phyloP scores from a whole-genome alignment of 1,284 basidiomycete species.

The Sutorius eximius region DNA sequence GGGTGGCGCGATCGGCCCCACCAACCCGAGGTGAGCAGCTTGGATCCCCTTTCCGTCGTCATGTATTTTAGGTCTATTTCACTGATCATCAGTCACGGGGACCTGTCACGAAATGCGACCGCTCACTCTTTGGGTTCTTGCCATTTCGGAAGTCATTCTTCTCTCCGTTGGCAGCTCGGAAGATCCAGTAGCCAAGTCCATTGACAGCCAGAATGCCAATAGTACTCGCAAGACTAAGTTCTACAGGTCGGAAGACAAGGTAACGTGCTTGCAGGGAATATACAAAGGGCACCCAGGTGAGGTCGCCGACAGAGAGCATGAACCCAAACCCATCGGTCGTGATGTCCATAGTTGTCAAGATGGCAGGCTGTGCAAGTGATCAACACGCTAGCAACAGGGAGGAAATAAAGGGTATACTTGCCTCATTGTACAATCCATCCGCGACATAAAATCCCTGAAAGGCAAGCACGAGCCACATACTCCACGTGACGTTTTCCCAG shows the following conservation, averaged over 20 bases:
- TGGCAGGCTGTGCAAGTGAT: conserved; percentile 54
- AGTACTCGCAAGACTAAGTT: conserved; percentile 70
- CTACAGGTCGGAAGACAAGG: conserved; percentile 84
- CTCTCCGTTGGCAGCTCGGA: conserved; percentile 86
- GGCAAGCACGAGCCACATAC: conserved; percentile 85
- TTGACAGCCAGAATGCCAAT: conserved; percentile 69
- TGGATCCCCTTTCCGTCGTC: conserved; percentile 84
- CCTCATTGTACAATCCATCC: conserved; percentile 90
- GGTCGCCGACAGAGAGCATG: conserved; percentile 95
- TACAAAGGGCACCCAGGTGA: conserved; percentile 93
- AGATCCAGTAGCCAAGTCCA: conserved; percentile 86
- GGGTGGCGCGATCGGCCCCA: conserved; percentile 96
- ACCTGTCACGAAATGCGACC: neutral
- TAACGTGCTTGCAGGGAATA: conserved; percentile 95
- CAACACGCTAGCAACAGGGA: neutral
- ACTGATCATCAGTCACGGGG: conserved; percentile 1
- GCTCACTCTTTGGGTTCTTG: conserved; percentile 84
- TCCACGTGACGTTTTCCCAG: conserved; percentile 72
- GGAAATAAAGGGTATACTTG: conserved; percentile 32
- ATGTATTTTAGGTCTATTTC: conserved; percentile 74
- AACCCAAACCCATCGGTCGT: conserved; percentile 98
- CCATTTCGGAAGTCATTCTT: conserved; percentile 97
- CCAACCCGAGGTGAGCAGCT: conserved; percentile 94
- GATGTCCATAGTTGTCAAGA: conserved; percentile 98
- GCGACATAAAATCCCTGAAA: conserved; percentile 90